These are phyloP conservation scores for Mediolabrus comicus DNA, from an alignment of 108 stramenopile species.

Conservation along the genomic window DNA sequence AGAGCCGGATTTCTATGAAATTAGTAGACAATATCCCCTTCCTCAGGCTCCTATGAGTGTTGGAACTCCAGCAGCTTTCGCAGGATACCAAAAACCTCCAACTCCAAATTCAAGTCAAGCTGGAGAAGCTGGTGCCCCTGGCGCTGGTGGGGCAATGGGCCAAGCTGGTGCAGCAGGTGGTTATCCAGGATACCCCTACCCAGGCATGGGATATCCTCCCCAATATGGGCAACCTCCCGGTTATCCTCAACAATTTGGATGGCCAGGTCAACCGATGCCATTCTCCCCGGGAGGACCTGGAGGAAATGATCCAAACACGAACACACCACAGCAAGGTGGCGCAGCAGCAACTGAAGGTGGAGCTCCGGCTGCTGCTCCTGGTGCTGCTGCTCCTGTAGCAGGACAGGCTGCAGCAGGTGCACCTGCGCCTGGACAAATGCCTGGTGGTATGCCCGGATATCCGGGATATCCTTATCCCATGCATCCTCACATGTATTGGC, in stretches of 20 bases:
- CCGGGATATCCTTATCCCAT: neutral
- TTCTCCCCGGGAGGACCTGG: neutral
- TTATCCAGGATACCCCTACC: neutral
- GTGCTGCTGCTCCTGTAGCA: neutral
- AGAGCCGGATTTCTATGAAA: constrained; percentile 23
- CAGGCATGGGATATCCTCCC: neutral
- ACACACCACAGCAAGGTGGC: neutral
- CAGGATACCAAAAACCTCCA: neutral
- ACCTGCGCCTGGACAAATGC: neutral
- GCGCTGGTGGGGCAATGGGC: neutral
- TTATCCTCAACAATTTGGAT: neutral
- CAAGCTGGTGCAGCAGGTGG: neutral
- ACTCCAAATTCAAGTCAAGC: neutral
- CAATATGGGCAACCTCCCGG: neutral
- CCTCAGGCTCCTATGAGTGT: neutral
- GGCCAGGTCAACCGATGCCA: neutral
- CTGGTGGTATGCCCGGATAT: constrained; percentile 2
- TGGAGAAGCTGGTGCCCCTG: neutral
- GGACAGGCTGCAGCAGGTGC: neutral
- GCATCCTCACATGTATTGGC: neutral
- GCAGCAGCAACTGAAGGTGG: too few relatives aligned
- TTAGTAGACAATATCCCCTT: constrained; percentile 15
- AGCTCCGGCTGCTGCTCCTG: neutral
- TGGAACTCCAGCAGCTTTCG: neutral
- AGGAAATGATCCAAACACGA: neutral